Conservation (phyloP, 2,329 filamentous ascomycete species). For the Pestalotiopsis sp. region DNA sequence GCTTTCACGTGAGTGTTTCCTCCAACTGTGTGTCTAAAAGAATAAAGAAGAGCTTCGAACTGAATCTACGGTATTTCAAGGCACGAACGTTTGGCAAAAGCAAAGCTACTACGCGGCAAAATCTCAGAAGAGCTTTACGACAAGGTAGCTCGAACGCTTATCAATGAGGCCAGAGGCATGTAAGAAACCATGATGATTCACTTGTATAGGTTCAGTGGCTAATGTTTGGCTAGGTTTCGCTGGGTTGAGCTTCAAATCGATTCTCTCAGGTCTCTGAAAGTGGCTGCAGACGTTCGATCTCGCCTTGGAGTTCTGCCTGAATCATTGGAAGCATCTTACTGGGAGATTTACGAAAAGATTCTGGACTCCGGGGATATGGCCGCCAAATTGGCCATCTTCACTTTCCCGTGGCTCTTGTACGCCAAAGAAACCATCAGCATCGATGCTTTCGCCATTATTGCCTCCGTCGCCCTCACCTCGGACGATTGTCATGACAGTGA, state of each 20-base stretch:
- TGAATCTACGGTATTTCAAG: background rate
- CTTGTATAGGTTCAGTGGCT: background rate
- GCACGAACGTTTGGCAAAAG: background rate
- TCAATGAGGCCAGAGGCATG: background rate
- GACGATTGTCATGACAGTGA: background rate
- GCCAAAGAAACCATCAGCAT: background rate
- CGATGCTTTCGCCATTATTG: background rate
- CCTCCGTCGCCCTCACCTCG: background rate
- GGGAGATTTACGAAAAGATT: conserved; percentile 3
- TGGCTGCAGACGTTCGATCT: background rate
- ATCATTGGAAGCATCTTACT: background rate
- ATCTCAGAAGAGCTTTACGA: background rate
- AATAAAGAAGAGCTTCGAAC: background rate
- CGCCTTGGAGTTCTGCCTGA: background rate
- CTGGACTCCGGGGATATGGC: background rate
- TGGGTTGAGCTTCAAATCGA: background rate
- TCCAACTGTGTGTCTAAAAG: too few species aligned
- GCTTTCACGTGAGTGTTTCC: background rate
- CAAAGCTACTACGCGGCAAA: background rate
- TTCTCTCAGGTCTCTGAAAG: background rate
- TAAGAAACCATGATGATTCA: background rate
- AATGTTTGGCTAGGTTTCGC: background rate
- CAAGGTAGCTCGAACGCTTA: background rate
- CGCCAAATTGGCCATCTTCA: background rate
- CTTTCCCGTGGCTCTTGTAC: conserved; percentile 3